Evolutionary conservation across 495 filamentous ascomycete species (phyloP).

Genomic region (Penicillium coprophilum): DNA sequence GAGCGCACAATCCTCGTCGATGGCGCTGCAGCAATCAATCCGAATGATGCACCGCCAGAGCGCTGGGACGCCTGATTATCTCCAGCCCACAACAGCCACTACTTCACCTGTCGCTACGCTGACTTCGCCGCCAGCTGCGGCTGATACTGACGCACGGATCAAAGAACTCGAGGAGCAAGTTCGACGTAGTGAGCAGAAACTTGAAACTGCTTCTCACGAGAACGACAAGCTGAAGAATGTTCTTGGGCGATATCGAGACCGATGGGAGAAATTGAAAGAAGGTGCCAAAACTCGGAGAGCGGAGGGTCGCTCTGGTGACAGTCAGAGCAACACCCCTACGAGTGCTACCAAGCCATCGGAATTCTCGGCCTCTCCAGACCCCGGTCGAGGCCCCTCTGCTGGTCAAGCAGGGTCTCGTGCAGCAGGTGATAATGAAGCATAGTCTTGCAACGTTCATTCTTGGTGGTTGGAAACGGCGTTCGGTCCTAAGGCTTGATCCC

Average conservation of each 20-base stretch:
- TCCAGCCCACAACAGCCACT: constrained; percentile 26
- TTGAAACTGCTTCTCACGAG: constrained; percentile 58
- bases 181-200: constrained; percentile 51
- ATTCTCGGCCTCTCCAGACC: constrained; percentile 8
- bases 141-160: constrained; percentile 44
- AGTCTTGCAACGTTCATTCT: background rate
- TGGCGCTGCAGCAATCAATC: constrained; percentile 78
- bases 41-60: constrained; percentile 60
- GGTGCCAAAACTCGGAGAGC: constrained; percentile 64
- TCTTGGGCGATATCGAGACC: constrained; percentile 67
- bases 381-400: background rate
- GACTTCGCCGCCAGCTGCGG: constrained; percentile 21
- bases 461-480: background rate
- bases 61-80: constrained; percentile 36
- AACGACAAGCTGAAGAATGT: constrained; percentile 68
- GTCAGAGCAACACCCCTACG: constrained; percentile 11
- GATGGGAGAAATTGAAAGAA: constrained; percentile 84
- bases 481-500: background rate
- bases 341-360: constrained; percentile 13
- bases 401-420: background rate
- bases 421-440: background rate
- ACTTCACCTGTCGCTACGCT: constrained; percentile 27
- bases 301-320: constrained; percentile 22
- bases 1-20: constrained; percentile 73
- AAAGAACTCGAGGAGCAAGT: constrained; percentile 48